Conservation (phyloP, 106 monocot genomes). For the Apostasia shenzhenica region DNA sequence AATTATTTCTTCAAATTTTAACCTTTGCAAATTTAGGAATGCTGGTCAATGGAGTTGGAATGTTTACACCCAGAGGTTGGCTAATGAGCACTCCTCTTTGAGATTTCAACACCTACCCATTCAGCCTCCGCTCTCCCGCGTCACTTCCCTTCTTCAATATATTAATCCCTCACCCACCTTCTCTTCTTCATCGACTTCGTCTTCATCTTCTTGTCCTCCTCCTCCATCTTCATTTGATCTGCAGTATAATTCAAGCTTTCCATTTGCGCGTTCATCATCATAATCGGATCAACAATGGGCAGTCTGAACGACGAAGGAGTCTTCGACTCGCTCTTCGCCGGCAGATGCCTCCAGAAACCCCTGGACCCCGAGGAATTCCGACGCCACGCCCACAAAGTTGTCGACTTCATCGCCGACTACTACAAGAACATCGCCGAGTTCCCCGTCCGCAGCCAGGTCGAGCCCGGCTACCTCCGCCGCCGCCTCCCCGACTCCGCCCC, state of each 20-base stretch:
- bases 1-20: too few relatives aligned
- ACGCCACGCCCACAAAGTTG: conserved; percentile 7
- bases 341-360: conserved; percentile 5
- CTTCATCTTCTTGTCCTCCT: background rate
- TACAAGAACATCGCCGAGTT: conserved; percentile 10
- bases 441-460: conserved; percentile 19
- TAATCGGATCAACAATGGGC: background rate
- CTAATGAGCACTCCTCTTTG: too few relatives aligned
- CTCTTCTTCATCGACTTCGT: background rate
- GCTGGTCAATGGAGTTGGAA: too few relatives aligned
- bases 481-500: conserved; percentile 13
- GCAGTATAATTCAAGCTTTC: too few relatives aligned
- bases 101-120: background rate
- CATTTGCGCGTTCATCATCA: too few relatives aligned
- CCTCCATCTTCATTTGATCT: background rate
- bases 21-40: too few relatives aligned
- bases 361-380: conserved; percentile 19
- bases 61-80: too few relatives aligned
- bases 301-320: background rate
- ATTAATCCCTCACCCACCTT: background rate
- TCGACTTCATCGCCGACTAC: conserved; percentile 23
- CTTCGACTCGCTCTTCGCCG: background rate
- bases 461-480: conserved; percentile 14
- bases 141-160: background rate
- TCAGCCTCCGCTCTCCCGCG: background rate